phyloP scores from a whole-genome alignment of 148 eudicot genomes.

The Chenopodium quinoa region DNA sequence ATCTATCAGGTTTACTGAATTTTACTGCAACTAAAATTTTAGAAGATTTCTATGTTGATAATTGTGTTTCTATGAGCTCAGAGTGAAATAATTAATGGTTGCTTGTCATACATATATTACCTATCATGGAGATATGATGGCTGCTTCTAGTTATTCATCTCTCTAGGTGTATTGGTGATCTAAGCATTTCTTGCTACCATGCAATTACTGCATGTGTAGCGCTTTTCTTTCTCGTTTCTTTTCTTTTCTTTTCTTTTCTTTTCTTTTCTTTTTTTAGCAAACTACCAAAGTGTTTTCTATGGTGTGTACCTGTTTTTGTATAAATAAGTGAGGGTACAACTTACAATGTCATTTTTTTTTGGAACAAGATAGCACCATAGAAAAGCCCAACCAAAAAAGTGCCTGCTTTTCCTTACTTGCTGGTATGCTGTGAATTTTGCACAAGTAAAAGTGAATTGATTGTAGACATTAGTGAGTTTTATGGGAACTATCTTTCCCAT shows the following conservation, averaged over 20 bases:
- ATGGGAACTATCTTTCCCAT: background rate
- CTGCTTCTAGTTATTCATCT: background rate
- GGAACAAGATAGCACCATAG: no score
- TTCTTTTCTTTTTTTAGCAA: no score
- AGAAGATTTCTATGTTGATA: background rate
- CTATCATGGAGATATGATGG: background rate
- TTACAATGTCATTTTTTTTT: no score
- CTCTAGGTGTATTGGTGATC: background rate
- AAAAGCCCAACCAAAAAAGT: background rate
- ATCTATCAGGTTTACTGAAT: background rate
- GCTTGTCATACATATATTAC: background rate
- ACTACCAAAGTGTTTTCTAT: no score
- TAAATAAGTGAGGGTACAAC: no score
- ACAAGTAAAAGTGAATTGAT: background rate
- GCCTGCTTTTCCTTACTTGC: background rate
- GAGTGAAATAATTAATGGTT: background rate
- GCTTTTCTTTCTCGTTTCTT: no score
- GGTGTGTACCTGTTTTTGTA: no score
- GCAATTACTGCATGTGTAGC: background rate
- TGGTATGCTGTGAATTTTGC: background rate
- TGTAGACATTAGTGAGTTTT: background rate
- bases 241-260: no score
- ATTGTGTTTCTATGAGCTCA: background rate
- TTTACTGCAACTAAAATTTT: background rate
- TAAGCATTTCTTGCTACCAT: background rate